Percentiles rank a stretch among this genome's conserved stretches.
Conservation (phyloP, 257 asterid genomes). For the Petrea volubilis region DNA sequence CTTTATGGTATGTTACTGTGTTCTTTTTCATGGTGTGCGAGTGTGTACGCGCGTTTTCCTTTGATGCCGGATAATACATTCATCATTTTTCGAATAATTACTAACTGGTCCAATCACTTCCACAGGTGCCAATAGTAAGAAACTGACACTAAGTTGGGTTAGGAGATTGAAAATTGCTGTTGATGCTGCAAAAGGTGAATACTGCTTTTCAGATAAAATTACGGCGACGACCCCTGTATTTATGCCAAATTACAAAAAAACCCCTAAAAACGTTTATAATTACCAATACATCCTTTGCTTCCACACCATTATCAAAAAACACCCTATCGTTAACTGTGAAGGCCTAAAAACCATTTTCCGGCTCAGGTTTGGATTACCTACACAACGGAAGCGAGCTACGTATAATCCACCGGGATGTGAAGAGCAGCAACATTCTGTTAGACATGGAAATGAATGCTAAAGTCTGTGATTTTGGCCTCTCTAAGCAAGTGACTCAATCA, state of each 20-base stretch:
- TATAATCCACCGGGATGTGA: conserved; percentile 86
- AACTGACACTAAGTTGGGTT: conserved; percentile 79
- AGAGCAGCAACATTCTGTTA: conserved; percentile 87
- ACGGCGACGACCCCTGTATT: too few species aligned
- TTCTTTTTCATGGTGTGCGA: background rate
- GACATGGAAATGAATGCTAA: conserved; percentile 89
- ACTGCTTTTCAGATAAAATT: conserved; percentile 8
- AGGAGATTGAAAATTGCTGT: conserved; percentile 87
- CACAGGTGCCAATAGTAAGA: conserved; percentile 75
- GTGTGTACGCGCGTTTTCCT: background rate
- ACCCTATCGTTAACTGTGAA: background rate
- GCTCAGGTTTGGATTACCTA: conserved; percentile 82
- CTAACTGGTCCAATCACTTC: conserved; percentile 3
- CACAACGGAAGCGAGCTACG: conserved; percentile 86
- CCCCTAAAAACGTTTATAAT: too few species aligned
- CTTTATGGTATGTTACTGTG: conserved; percentile 59
- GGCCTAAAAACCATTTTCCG: conserved; percentile 13
- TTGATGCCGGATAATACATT: background rate
- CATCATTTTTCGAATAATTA: background rate
- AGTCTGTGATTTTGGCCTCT: conserved; percentile 91
- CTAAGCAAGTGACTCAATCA: conserved; percentile 73
- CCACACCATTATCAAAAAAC: too few species aligned
- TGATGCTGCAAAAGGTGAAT: conserved; percentile 88
- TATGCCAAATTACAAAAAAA: background rate
- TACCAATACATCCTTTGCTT: too few species aligned